phyloP scores from a whole-genome alignment of 1,284 basidiomycete genomes.

The Coniferiporia weirii region DNA sequence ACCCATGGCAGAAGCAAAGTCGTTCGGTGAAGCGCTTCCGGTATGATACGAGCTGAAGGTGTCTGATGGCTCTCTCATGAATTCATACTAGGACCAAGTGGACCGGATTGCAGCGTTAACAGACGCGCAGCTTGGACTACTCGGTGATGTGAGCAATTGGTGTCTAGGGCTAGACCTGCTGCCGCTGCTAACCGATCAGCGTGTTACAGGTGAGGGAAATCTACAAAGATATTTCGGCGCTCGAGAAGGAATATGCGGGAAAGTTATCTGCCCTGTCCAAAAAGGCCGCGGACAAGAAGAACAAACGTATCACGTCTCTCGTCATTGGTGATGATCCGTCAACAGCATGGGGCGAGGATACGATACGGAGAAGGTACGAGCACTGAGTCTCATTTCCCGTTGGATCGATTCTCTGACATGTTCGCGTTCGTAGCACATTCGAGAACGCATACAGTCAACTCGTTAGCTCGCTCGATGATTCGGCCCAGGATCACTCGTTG shows the following conservation, averaged over 20 bases:
- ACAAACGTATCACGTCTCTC: conserved; percentile 46
- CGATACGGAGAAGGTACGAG: conserved; percentile 51
- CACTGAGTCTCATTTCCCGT: neutral
- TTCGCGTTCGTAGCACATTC: conserved; percentile 47
- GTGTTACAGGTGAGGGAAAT: conserved; percentile 58
- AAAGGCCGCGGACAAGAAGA: conserved; percentile 67
- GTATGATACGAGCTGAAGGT: neutral
- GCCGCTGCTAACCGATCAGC: neutral
- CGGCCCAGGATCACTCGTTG: conserved; percentile 63
- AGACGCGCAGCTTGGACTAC: conserved; percentile 58
- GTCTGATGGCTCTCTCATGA: neutral
- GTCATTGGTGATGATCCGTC: conserved; percentile 65
- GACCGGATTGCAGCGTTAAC: conserved; percentile 38
- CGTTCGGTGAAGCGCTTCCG: conserved; percentile 10
- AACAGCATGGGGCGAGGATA: conserved; percentile 52
- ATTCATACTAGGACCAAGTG: conserved; percentile 33
- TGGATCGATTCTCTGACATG: neutral
- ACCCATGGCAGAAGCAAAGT: conserved; percentile 8
- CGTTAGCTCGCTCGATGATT: conserved; percentile 51
- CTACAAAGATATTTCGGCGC: conserved; percentile 54
- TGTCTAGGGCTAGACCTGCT: neutral
- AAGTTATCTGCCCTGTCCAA: conserved; percentile 61
- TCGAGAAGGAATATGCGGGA: conserved; percentile 72
- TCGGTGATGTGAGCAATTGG: conserved; percentile 50
- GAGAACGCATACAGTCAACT: conserved; percentile 62